Evolutionary conservation across 345 rosid genomes (phyloP).

Genomic region (Schrenkiella parvula): DNA sequence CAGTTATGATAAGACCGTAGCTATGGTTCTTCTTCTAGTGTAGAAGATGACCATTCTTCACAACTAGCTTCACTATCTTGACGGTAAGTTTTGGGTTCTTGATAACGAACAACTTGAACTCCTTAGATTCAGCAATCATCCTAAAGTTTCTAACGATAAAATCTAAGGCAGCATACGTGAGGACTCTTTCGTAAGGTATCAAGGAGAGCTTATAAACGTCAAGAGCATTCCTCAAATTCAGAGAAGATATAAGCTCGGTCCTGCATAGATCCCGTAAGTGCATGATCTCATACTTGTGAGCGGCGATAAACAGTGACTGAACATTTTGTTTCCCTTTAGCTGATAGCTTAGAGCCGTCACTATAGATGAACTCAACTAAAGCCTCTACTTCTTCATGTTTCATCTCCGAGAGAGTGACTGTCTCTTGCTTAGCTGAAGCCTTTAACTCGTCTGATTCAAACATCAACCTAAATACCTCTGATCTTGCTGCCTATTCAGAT

Average conservation of each 20-base stretch:
- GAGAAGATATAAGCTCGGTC: not conserved
- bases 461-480: not conserved
- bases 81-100: not conserved
- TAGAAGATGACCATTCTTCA: not conserved
- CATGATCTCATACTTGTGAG: not conserved
- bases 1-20: not conserved
- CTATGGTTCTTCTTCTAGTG: not conserved
- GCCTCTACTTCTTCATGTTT: constrained; percentile 12
- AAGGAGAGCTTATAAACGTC: not conserved
- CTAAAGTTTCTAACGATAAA: not conserved
- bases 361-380: constrained; percentile 3
- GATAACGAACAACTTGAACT: not conserved
- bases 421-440: not conserved
- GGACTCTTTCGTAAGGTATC: not conserved
- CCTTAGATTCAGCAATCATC: not conserved
- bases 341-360: not conserved
- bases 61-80: not conserved
- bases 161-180: not conserved
- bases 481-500: not conserved
- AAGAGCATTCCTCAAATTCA: not conserved
- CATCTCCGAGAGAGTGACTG: not conserved
- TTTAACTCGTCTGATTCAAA: not conserved
- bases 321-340: not conserved
- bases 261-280: not conserved
- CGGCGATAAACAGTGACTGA: not conserved